Base-by-base conservation (phyloP, 176 grass and related monocot genomes). In the Carex parvula region DNA sequence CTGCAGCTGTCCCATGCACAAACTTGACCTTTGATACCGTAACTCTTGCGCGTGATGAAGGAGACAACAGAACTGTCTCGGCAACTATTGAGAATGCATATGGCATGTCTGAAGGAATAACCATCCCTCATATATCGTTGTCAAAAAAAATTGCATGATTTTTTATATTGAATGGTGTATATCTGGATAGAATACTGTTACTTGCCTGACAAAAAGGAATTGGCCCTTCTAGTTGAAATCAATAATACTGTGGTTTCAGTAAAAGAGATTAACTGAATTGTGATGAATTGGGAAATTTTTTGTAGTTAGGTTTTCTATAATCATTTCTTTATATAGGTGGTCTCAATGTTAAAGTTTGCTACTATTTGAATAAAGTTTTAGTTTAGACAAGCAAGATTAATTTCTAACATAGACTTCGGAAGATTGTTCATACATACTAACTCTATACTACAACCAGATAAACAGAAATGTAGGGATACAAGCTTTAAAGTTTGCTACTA, bases 1-100 rank as follows among this genome's bases (percentile, higher is more conserved):
- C 57, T 56, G 48, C 52, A 56, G 55, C 3, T 24, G 85, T 81
- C 7, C 76, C 85, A 8, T 86, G 85, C 77, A 81, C 4, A 21
- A 61, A 32, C 5, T 39, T 86, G 46, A 5, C 11, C 8, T 70
- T 86, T 32, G 18, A 60, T 14, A 70, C 54, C 8, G 30, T 86
- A 1, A 60, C 15, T 53, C 61, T 86, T 44, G 22, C 17, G 7
- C 42, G 30, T 15, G 60, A 39, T 44, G 70, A 50, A 50, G 9
- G 18, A 8, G 46, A 69, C 14, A 50, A 64, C 5, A 20, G 18
- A 71, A 70, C 7, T 4, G 41, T 56, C 85, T 66, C 11, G 7
- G 35, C 60, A 17, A 69, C 20, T 16, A 11, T 57, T 63, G 10
- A 81, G 59, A 81, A 81, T 59, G 85, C 50, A 8, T 67, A 60